Conservation (phyloP, 2,329 filamentous ascomycete genomes). For the Ophiostoma perfectum region DNA sequence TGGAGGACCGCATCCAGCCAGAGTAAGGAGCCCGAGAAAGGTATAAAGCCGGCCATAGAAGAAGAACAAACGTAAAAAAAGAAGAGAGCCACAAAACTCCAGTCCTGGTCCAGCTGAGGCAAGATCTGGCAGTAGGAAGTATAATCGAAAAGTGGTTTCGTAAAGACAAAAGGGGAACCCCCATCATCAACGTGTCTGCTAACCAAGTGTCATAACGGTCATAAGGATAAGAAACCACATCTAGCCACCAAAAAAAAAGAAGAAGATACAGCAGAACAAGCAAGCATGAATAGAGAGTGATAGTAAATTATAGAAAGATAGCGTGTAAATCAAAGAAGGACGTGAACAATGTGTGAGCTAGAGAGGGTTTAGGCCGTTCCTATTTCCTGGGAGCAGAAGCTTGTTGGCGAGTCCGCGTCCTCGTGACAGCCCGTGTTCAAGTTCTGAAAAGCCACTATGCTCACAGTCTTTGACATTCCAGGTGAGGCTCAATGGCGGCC, state of each 20-base stretch:
- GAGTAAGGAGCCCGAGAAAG: too few relatives aligned
- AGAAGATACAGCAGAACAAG: background rate
- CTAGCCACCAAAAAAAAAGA: background rate
- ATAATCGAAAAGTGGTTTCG: background rate
- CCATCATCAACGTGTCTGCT: too few relatives aligned
- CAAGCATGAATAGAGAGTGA: background rate
- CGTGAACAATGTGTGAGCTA: background rate
- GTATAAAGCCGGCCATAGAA: background rate
- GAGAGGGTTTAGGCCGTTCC: background rate
- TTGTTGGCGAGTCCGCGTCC: background rate
- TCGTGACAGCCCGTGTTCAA: background rate
- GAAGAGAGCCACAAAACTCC: background rate
- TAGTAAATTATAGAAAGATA: background rate
- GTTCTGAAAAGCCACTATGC: background rate
- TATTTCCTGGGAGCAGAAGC: background rate
- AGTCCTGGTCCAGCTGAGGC: background rate
- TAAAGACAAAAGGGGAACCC: background rate
- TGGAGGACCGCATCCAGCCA: too few relatives aligned
- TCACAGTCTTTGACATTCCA: background rate
- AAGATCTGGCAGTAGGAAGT: too few relatives aligned
- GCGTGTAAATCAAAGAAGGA: background rate
- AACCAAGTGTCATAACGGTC: background rate
- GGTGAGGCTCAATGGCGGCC: background rate
- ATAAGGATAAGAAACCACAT: background rate
- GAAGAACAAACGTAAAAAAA: background rate